These are phyloP conservation scores for Wallacemonas sp. DNA, from an alignment of 208 protist genomes.

Conservation along the genomic window DNA sequence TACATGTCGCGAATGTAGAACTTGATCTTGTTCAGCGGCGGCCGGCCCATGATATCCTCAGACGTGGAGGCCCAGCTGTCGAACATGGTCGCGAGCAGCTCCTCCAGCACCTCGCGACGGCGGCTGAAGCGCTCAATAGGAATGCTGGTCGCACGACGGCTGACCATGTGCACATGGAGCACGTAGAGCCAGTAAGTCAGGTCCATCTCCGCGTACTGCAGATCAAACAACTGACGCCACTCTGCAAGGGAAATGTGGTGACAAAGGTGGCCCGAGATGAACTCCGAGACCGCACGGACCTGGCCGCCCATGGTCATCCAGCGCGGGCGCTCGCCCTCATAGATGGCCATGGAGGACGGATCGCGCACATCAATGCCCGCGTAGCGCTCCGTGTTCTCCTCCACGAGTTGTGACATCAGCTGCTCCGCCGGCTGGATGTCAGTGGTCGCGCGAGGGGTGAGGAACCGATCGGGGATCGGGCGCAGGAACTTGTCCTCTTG, in stretches of 20 bases:
- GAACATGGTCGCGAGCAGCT: conserved; percentile 88
- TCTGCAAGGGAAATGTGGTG: conserved; percentile 85
- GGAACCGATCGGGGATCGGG: conserved; percentile 60
- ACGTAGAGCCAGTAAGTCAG: conserved; percentile 91
- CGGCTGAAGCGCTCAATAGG: conserved; percentile 88
- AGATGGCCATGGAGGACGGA: conserved; percentile 79
- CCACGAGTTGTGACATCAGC: conserved; percentile 60
- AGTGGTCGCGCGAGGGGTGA: conserved; percentile 79
- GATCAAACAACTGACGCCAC: conserved; percentile 85
- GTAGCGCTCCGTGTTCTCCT: conserved; percentile 74
- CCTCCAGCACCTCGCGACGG: conserved; percentile 86
- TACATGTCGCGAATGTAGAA: conserved; percentile 93
- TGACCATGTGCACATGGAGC: conserved; percentile 85
- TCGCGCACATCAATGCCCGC: conserved; percentile 82
- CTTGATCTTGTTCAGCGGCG: conserved; percentile 85
- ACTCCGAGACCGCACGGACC: conserved; percentile 84
- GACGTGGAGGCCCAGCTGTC: conserved; percentile 83
- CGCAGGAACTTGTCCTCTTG: conserved; percentile 77
- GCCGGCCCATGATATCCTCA: conserved; percentile 87
- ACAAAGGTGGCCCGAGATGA: conserved; percentile 88
- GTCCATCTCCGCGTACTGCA: conserved; percentile 91
- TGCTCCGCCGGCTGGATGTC: conserved; percentile 70
- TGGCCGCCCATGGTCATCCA: conserved; percentile 87
- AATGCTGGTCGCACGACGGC: conserved; percentile 79
- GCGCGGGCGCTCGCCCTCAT: conserved; percentile 75